phyloP scores from a whole-genome alignment of 1,284 basidiomycete genomes.

The Ceratobasidium sp. region DNA sequence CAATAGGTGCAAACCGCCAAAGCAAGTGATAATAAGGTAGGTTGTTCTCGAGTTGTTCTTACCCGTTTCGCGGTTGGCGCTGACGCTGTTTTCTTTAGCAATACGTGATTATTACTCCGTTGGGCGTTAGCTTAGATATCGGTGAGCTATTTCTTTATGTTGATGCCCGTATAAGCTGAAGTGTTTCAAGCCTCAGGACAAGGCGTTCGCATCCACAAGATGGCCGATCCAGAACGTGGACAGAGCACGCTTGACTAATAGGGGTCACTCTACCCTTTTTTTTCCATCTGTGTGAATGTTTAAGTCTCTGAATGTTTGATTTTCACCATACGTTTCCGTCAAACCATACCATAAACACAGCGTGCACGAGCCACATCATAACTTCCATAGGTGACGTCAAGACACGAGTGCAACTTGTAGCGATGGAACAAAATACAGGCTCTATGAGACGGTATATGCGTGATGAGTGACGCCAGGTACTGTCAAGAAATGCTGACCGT shows the following conservation, averaged over 20 bases:
- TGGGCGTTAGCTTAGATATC: conserved; percentile 51
- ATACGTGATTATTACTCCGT: conserved; percentile 91
- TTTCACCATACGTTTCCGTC: neutral
- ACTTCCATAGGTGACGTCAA: too few species aligned
- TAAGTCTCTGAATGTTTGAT: neutral
- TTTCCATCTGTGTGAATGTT: neutral
- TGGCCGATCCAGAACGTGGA: conserved; percentile 75
- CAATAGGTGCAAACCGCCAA: conserved; percentile 86
- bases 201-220: conserved; percentile 75
- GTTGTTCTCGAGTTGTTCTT: conserved; percentile 62
- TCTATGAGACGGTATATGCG: too few species aligned
- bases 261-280: neutral
- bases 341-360: too few species aligned
- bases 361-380: too few species aligned
- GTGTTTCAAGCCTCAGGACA: conserved; percentile 56
- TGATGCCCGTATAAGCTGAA: conserved; percentile 22
- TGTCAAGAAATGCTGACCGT: too few species aligned
- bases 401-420: too few species aligned
- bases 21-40: conserved; percentile 73
- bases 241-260: conserved; percentile 18
- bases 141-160: conserved; percentile 11
- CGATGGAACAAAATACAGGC: too few species aligned
- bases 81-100: conserved; percentile 63
- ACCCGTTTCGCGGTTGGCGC: conserved; percentile 52
- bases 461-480: too few species aligned